Percentiles rank a stretch among this genome's conserved stretches.
phyloP scores from a whole-genome alignment of 163 green algal species.

The Scenedesmus sp. region DNA sequence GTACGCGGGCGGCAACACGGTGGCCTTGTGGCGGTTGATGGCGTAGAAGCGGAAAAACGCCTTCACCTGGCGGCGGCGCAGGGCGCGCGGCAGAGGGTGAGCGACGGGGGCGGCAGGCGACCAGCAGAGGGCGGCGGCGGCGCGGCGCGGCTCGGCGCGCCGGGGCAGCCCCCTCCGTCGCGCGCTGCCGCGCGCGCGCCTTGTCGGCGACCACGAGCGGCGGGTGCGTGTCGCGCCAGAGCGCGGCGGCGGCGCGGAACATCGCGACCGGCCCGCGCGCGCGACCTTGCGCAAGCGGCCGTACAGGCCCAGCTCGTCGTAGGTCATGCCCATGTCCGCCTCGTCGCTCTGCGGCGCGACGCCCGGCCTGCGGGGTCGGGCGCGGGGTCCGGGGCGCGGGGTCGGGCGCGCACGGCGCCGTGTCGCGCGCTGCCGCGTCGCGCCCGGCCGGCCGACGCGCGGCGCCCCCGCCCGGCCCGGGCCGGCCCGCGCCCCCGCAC shows the following conservation, averaged over 20 bases:
- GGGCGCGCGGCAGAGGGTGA: too few species aligned
- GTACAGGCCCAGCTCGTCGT: conserved; percentile 95
- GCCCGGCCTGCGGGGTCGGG: conserved; percentile 40
- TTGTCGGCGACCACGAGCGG: conserved; percentile 56
- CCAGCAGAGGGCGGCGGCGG: too few species aligned
- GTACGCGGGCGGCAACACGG: conserved; percentile 95
- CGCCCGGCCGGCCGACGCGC: neutral
- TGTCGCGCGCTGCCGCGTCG: neutral
- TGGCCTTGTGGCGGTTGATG: conserved; percentile 98
- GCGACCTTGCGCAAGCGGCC: conserved; percentile 91
- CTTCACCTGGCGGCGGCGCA: conserved; percentile 98
- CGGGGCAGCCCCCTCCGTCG: too few species aligned
- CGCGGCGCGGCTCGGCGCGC: too few species aligned
- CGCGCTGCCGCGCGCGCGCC: conserved; percentile 9
- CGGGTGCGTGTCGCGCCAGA: conserved; percentile 66
- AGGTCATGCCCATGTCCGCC: conserved; percentile 98
- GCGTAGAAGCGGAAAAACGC: conserved; percentile 96
- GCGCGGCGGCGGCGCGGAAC: conserved; percentile 76
- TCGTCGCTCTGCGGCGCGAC: conserved; percentile 87
- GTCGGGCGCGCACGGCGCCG: neutral
- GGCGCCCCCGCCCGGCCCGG: neutral
- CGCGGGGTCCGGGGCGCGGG: too few species aligned
- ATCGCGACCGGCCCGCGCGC: conserved; percentile 90
- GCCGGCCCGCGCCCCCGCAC: conserved; percentile 32
- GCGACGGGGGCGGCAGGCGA: too few species aligned